A percentile compares a stretch with the other conserved stretches of the same genome.
Conservation (phyloP, 2,329 filamentous ascomycete genomes). For the Apiospora saccharicola region DNA sequence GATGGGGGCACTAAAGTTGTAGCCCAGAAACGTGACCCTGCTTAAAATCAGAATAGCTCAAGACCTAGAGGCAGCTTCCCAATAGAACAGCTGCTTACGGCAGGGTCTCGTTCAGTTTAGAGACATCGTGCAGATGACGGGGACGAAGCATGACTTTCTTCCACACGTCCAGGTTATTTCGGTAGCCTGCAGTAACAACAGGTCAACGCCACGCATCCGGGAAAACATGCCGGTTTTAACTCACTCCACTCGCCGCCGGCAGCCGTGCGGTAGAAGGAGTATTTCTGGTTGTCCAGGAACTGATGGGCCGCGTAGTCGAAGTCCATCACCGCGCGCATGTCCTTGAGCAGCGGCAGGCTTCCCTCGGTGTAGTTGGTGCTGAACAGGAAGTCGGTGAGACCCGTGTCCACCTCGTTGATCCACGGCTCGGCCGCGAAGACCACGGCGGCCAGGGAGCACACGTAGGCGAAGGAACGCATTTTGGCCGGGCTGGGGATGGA, state of each 20-base stretch:
- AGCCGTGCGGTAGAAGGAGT: constrained; percentile 58
- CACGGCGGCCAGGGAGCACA: constrained; percentile 33
- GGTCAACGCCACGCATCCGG: neutral
- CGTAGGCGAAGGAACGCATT: constrained; percentile 26
- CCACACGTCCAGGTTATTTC: constrained; percentile 59
- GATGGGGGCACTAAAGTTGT: constrained; percentile 52
- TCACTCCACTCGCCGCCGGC: constrained; percentile 55
- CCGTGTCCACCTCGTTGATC: constrained; percentile 47
- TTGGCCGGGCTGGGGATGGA: neutral
- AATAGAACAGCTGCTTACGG: constrained; percentile 32
- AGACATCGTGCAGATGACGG: constrained; percentile 49
- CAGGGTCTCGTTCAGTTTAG: constrained; percentile 43
- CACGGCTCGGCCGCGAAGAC: constrained; percentile 42
- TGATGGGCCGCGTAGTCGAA: constrained; percentile 58
- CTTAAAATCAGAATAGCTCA: constrained; percentile 29
- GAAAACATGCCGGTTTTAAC: neutral
- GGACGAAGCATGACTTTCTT: constrained; percentile 53
- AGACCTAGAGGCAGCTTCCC: neutral
- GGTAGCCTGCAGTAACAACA: constrained; percentile 44
- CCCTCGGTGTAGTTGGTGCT: constrained; percentile 44
- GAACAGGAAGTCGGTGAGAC: constrained; percentile 39
- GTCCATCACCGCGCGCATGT: constrained; percentile 54
- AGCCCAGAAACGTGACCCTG: constrained; percentile 50
- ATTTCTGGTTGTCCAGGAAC: constrained; percentile 49
- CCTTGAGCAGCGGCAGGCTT: constrained; percentile 47